Base-by-base conservation (phyloP, 1,284 basidiomycete species). In the Pyrrhoderma lamaoense region DNA sequence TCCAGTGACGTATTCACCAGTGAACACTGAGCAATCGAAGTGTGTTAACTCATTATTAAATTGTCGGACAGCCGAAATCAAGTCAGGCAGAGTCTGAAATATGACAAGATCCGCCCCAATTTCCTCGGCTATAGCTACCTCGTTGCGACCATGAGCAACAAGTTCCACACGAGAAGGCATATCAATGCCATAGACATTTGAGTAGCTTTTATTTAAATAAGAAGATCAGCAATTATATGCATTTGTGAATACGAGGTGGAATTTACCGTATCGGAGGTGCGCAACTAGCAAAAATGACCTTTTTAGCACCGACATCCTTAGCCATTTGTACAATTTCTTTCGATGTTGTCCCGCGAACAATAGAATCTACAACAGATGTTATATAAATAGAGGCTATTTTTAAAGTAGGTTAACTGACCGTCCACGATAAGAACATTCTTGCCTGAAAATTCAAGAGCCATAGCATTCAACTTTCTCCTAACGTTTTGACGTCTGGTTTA, bases 251-350 rank as follows among this genome's bases (percentile, higher is more conserved):
- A n/a, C n/a, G n/a, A n/a, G n/a, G n/a, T n/a, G n/a, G n/a, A n/a
- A n/a, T n/a, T n/a, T 40, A 88, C 77, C 92, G 78, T 63, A 99
- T 98, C 2, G 95, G 92, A 11, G 96, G 96, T 13, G 96, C 93
- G 62, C 95, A 99, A 49, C 92, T 96, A 1, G 96, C 96, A 59
- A 99, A 86, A 59, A 98, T 89, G 61, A 99, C 93, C 61, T 89
- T 91, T 69, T 89, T 93, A n/a, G 96, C 95, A 14, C 96, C 96
- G 5, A 97, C 96, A 62, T 99, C 96, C 64, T 94, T 93, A 27
- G 96, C 96, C 95, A 99, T 99, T 67, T 98, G 94, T 42, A 99
- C 83, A 60, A 99, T 99, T 69, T 99, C 96, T 65, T 93, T 96
- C 13, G 94, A 98, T 0, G 96, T 99, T 1, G 96, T 99, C 11